Percentiles rank a stretch among this genome's conserved stretches.
Conservation (phyloP, 495 filamentous ascomycete species). For the Platismatia glauca region DNA sequence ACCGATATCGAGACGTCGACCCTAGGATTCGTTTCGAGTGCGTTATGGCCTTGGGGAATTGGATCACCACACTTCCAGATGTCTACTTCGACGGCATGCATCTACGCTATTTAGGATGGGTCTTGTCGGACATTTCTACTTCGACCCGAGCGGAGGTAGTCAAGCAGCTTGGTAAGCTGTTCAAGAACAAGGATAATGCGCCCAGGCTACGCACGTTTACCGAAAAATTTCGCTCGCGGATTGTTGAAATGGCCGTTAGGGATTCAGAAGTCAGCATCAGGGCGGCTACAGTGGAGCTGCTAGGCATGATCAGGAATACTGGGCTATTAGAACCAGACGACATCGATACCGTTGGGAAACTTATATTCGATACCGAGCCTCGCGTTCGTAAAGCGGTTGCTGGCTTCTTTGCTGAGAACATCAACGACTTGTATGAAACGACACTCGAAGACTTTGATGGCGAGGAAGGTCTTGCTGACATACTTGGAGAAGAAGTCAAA, state of each 20-base stretch:
- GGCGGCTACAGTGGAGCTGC: conserved; percentile 64
- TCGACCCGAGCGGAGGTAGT: conserved; percentile 66
- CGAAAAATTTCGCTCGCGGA: conserved; percentile 73
- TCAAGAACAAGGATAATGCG: conserved; percentile 65
- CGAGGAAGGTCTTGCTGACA: conserved; percentile 65
- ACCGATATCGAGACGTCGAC: conserved; percentile 92
- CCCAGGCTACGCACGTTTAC: conserved; percentile 77
- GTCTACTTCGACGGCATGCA: conserved; percentile 81
- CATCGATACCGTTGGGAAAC: conserved; percentile 70
- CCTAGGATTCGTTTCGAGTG: conserved; percentile 77
- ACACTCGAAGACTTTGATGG: conserved; percentile 78
- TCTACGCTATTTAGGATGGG: conserved; percentile 85
- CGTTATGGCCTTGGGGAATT: conserved; percentile 70
- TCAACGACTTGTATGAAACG: conserved; percentile 70
- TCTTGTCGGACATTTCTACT: conserved; percentile 67
- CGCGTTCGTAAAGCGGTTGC: conserved; percentile 80
- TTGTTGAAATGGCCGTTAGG: conserved; percentile 84
- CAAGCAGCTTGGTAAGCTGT: conserved; percentile 68
- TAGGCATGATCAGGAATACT: conserved; percentile 70
- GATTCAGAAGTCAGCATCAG: conserved; percentile 74
- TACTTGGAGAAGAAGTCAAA: conserved; percentile 47
- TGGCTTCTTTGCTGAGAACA: conserved; percentile 76
- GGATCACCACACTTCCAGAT: conserved; percentile 76
- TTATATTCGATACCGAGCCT: conserved; percentile 80
- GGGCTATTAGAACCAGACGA: conserved; percentile 86